Base-by-base conservation (phyloP, 2,329 filamentous ascomycete species). In the Botrytis hyacinthi region DNA sequence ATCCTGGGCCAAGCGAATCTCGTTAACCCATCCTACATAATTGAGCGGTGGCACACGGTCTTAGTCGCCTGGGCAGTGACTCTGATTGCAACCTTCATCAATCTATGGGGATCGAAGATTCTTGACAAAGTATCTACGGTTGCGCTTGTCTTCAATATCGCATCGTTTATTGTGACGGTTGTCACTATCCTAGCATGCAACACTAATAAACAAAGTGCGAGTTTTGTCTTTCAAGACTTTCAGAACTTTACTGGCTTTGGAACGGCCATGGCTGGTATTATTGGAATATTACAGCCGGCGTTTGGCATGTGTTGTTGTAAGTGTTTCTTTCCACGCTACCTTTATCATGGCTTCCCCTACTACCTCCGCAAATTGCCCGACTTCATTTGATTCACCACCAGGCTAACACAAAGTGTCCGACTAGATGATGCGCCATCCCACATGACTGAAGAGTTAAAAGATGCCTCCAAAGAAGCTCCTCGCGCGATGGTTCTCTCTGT, bases 31-130 rank as follows among this genome's bases (percentile, higher is more conserved):
- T 79, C 80, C 16, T 89, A 86, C 74, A 83, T 80, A 1, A 88
- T 89, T 72, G 81, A 88, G 75, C 82, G 87, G 51, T 89, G 87
- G 87, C 87, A 89, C 74, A 86, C 85, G 0, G 86, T 87, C 0
- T 81, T 89, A 4, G 81, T 88, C 0, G 83, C 87, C 5, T 89
- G 87, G 74, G 78, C 83, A 14, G 82, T 88, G 51, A 84, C 85
- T 0, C 74, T 84, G 18, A 70, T 86, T 10, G 84, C 85, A 3
- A 80, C 85, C 0, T 79, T 78, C 4, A 81, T 86, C 72, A 89
- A 89, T 75, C 81, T 87, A 63, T 87, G 84, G 80, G 81, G 85
- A 4, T 83, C 86, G 0, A 84, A 85, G 59, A 80, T 87, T 8
- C 81, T 89, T 20, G 85, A 88, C 77, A 85, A 83, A 70, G 83